Evolutionary conservation across 2,329 filamentous ascomycete species (phyloP), one percentile per base, ranked within the genome.

Genomic region (Neocatenulostroma microsporum): DNA sequence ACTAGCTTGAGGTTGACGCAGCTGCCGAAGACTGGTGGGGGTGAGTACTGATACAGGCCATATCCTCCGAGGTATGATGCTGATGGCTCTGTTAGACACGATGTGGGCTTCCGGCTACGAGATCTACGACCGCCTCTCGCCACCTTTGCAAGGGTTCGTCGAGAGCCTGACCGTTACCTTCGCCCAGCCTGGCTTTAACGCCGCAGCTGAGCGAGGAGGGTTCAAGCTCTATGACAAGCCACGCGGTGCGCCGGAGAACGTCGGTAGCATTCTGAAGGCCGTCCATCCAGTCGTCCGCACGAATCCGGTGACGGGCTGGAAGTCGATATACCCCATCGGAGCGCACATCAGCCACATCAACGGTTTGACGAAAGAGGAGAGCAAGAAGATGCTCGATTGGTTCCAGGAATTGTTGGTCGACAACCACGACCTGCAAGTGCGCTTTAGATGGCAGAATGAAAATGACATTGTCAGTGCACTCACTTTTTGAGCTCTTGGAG

Each of bases 101-200:
- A 68, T 82, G 5, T 83, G 78, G 77, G 78, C 78, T 0, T 78
- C 75, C 1, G 76, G 75, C 0, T 82, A 81, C 50, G 77, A 82
- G 47, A 57, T 80, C 14, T 82, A 79, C 49, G 78, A 83, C 49
- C 70, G 74, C 20, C 66, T 82, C 42, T 77, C 72, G 3, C 60
- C 63, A 2, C 62, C 71, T 0, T 73, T 74, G 33, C 74, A 72
- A 36, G 61, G 61, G 19, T 81, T 81, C 56, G 63, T 81, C 28
- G 76, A 82, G 39, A 54, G 57, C 0, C 57, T 81, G 4, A 79
- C 74, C 0, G 78, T 70, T 3, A 75, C 70, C 0, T 73, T 54
- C 36, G 32, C 25, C 9, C 49, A 48, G 3, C 45, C 52, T 5
- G 49, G 49, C 13, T 53, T 55, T 26, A 46, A 44, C 5, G 53